Evolutionary conservation across 1,284 basidiomycete species (phyloP), one percentile per base, ranked within the genome.

Genomic region (Fomitopsis pinicola): DNA sequence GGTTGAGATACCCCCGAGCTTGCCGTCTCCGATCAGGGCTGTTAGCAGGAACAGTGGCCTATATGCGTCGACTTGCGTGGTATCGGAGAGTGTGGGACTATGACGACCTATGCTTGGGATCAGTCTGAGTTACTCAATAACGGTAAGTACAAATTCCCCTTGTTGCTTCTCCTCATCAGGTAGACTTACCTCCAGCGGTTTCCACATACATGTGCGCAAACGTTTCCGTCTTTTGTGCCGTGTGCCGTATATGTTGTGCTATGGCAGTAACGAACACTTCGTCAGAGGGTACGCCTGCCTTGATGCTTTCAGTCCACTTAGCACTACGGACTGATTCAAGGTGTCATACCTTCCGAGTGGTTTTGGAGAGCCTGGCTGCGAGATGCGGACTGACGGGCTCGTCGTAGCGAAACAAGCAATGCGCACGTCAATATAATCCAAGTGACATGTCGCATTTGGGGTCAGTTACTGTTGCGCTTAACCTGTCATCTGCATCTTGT

Each of bases 381-480:
- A 98, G 78, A 74, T 98, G 97, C 0, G 97, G 97, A 66, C 93
- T 95, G 58, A 98, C 91, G 0, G 97, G 95, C 61, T 97, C 90
- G 48, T 89, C 80, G 68, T 92, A 97, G 57, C 88, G 87, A 73
- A 88, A 95, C 6, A 98, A 78, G 73, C 94, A 97, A 19, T 85
- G 80, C 1, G 89, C 82, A 14, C 80, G n/a, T n/a, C n/a, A n/a
- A n/a, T n/a, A n/a, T n/a, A n/a, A n/a, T n/a, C n/a, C n/a, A n/a
- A 54, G 33, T 19, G n/a, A 6, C 52, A 14, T 28, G n/a, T n/a
- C n/a, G 3, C 52, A 22, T 3, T 10, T 15, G 19, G 17, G 17
- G 12, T 6, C 3, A 38, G 38, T 30, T 56, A 12, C 15, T 15
- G 8, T 15, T 35, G 64, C n/a, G 35, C 76, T 85, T 66, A 68